A percentile compares a stretch with the other conserved stretches of the same genome.
Conservation (phyloP, 306 rosid species). For the Hylodesmum podocarpum region DNA sequence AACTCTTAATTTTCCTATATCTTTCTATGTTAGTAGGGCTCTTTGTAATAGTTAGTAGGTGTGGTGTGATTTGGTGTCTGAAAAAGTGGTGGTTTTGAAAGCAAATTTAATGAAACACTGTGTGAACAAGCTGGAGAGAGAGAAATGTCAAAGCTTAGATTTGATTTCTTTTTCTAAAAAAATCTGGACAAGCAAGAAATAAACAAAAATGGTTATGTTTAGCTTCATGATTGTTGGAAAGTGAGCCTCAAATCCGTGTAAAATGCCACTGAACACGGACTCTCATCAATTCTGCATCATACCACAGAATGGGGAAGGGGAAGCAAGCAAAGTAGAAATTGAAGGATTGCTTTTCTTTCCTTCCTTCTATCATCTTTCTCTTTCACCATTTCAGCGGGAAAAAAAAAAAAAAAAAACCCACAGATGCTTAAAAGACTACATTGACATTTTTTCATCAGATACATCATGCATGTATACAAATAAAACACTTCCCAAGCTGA, state of each 20-base stretch:
- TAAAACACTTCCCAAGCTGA: background rate
- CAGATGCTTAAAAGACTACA: constrained; percentile 24
- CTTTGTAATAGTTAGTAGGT: constrained; percentile 44
- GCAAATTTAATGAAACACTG: constrained; percentile 52
- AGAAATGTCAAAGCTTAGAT: constrained; percentile 33
- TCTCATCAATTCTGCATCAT: constrained; percentile 36
- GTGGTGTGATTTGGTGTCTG: constrained; percentile 60
- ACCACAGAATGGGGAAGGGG: constrained; percentile 23
- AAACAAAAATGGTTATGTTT: constrained; percentile 10
- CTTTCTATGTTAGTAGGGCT: constrained; percentile 23
- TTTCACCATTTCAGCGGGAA: constrained; percentile 32
- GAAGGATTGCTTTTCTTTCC: constrained; percentile 24
- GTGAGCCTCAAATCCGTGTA: constrained; percentile 45
- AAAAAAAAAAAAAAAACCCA: constrained; percentile 34
- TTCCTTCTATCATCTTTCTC: constrained; percentile 38
- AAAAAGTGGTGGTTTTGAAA: constrained; percentile 62
- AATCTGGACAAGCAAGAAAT: too few relatives aligned
- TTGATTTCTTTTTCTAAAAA: too few relatives aligned
- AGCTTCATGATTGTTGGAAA: constrained; percentile 44
- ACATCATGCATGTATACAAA: background rate
- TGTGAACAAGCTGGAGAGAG: constrained; percentile 35
- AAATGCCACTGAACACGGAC: constrained; percentile 33
- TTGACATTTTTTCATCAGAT: background rate
- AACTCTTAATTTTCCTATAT: background rate
- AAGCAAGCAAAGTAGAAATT: constrained; percentile 21